Percentiles rank a stretch among this genome's conserved stretches.
Evolutionary conservation across 2,329 filamentous ascomycete genomes (phyloP).

Genomic region (Xylariaceae sp.): DNA sequence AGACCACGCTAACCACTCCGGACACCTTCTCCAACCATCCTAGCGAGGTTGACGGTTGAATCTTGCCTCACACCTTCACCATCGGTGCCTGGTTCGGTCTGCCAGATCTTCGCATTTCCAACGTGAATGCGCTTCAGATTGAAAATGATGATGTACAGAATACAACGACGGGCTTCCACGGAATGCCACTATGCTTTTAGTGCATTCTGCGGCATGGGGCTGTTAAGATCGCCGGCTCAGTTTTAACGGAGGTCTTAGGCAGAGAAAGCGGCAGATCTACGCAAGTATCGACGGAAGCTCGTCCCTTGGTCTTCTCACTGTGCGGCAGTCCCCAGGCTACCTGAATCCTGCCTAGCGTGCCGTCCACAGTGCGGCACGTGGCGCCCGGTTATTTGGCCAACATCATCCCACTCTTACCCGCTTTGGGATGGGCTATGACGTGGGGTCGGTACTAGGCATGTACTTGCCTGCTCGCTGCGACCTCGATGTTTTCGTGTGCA

Average conservation of each 20-base stretch:
- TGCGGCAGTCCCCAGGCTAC: background rate
- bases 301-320: background rate
- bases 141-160: too few species aligned
- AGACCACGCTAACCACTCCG: too few species aligned
- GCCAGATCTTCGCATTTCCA: too few species aligned
- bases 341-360: background rate
- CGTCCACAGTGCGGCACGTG: slow-evolving; percentile 4
- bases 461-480: background rate
- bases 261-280: too few species aligned
- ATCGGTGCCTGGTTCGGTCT: too few species aligned
- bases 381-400: slow-evolving; percentile 7
- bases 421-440: slow-evolving; percentile 6
- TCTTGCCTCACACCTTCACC: too few species aligned
- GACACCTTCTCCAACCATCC: too few species aligned
- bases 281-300: too few species aligned
- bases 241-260: background rate
- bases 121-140: too few species aligned
- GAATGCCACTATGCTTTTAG: too few species aligned
- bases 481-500: background rate
- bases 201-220: background rate
- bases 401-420: background rate
- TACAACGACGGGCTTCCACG: too few species aligned
- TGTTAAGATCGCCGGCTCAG: background rate
- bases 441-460: background rate
- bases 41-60: too few species aligned